A percentile compares a stretch with the other conserved stretches of the same genome.
These are phyloP conservation scores for Grosmannia huntii DNA, from an alignment of 2,329 filamentous ascomycete species.

Conservation along the genomic window DNA sequence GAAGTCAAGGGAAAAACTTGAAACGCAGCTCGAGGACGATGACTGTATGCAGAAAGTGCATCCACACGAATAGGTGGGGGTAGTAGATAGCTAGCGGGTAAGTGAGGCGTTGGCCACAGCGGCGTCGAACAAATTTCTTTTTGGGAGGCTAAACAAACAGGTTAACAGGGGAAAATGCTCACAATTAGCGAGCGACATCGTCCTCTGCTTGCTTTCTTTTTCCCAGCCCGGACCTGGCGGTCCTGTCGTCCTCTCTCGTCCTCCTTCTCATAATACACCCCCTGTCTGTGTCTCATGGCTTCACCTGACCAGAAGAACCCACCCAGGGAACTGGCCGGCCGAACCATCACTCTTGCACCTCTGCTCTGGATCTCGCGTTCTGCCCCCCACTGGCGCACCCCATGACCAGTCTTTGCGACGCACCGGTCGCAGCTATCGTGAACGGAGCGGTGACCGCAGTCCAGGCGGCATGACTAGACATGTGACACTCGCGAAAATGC, in stretches of 20 bases:
- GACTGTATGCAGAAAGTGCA: neutral
- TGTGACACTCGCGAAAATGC: neutral
- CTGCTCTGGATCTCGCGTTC: neutral
- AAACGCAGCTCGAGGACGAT: neutral
- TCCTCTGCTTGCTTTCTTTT: neutral
- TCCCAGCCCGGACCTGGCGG: neutral
- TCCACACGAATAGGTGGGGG: neutral
- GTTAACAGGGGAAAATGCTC: neutral
- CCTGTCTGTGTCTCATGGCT: neutral
- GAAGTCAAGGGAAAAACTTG: neutral
- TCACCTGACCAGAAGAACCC: neutral
- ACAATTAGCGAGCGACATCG: neutral
- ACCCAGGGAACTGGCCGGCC: neutral
- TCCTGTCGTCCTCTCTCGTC: neutral
- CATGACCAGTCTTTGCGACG: neutral
- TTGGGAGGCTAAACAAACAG: neutral
- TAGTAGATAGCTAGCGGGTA: neutral
- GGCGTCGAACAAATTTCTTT: neutral
- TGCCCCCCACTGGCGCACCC: neutral
- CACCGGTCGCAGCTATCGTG: neutral
- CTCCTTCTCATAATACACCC: too few species aligned
- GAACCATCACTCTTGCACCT: neutral
- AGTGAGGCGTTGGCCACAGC: neutral
- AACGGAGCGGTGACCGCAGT: neutral
- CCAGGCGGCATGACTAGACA: neutral